phyloP scores from a whole-genome alignment of 257 asterid genomes.

The Solanum ossicruentum region DNA sequence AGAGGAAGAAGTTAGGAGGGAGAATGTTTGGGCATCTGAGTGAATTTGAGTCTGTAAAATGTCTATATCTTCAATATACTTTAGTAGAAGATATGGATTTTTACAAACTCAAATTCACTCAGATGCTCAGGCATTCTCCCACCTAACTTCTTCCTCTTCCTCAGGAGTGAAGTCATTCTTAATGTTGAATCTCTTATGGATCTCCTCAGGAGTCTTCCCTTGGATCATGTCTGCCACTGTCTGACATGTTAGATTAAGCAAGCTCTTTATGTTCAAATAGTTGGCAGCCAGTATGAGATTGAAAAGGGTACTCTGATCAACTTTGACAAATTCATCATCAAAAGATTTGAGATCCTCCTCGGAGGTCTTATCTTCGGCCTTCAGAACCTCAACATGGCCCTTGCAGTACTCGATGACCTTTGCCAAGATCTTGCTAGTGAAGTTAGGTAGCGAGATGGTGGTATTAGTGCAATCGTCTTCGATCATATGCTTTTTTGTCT shows the following conservation, averaged over 20 bases:
- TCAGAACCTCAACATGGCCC: constrained; percentile 16
- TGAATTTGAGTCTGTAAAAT: too few species aligned
- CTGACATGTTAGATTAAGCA: constrained; percentile 52
- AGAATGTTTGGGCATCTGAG: too few species aligned
- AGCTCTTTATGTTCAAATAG: constrained; percentile 30
- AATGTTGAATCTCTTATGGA: constrained; percentile 41
- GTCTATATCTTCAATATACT: too few species aligned
- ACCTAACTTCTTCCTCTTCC: too few species aligned
- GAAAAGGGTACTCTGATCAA: constrained; percentile 3
- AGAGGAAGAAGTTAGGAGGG: too few species aligned
- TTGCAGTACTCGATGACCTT: not conserved
- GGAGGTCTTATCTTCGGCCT: not conserved
- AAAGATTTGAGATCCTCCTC: constrained; percentile 13
- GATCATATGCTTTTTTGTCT: too few species aligned
- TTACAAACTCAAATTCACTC: too few species aligned
- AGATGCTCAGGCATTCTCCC: too few species aligned
- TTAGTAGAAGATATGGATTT: too few species aligned
- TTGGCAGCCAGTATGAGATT: not conserved
- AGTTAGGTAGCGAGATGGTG: constrained; percentile 26
- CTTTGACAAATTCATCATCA: constrained; percentile 1
- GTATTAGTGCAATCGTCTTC: constrained; percentile 7
- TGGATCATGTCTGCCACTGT: constrained; percentile 54
- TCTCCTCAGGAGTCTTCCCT: constrained; percentile 58
- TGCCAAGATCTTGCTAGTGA: constrained; percentile 19
- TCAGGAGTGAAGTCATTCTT: too few species aligned